Evolutionary conservation across 108 stramenopile species (phyloP), one percentile per base, ranked within the genome.

Genomic region (Aurantiochytrium sp.): DNA sequence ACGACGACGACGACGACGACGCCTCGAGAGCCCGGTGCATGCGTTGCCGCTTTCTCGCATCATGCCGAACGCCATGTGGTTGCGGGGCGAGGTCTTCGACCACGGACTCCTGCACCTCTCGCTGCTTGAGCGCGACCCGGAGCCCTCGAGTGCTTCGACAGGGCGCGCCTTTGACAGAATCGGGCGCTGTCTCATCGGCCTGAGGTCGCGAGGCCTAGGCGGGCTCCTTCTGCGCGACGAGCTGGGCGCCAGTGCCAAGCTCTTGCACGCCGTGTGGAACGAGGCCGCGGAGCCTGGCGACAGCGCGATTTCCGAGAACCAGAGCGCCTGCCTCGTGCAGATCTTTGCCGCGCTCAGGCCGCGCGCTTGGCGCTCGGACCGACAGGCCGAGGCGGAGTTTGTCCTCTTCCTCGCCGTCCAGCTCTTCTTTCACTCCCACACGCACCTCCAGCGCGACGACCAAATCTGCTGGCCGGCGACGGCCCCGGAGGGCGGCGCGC

Each of bases 111-210:
- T 65, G 6, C 59, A 65, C 19, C 32, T 65, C 1, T 8, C 59
- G 34, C 34, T 65, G 27, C 59, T 65, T 34, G 59, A 65, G 73
- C 39, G 39, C 8, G 73, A 81, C n/a, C 42, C 45, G 24, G 39
- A 41, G 24, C 73, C 73, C n/a, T 41, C 45, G 45, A 41, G 2
- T 42, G 73, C 73, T 39, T 81, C 73, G 39, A 30, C n/a, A 6
- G 73, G 45, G 32, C 42, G 73, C 45, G 73, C 42, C n/a, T 81
- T 81, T 24, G 45, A 81, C 30, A 81, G 73, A 41, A 48, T 81
- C 39, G 73, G 73, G 1, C 42, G 42, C 45, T 41, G 39, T 17
- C 42, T 81, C 24, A 48, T 48, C 30, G 73, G 42, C 6, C 45
- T 81, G 73, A 6, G 73, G 6, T n/a, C 42, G 6, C 36, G 73